Evolutionary conservation across 495 filamentous ascomycete genomes (phyloP).

Genomic region (Hyaloscypha hepaticicola): DNA sequence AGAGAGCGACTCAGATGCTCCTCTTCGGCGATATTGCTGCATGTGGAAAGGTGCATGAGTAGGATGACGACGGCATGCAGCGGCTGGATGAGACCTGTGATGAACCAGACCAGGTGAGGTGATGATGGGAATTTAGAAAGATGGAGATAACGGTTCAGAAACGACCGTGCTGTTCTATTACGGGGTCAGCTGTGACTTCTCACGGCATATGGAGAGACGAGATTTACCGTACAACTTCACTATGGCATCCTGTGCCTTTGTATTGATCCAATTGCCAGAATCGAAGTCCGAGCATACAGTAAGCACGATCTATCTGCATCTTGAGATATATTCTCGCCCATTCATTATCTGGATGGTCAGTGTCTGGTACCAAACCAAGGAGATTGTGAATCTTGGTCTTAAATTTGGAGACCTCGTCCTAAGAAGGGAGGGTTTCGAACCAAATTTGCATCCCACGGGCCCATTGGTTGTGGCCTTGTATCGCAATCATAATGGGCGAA

Average conservation of each 20-base stretch:
- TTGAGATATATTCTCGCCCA: conserved; percentile 12
- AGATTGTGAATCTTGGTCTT: conserved; percentile 1
- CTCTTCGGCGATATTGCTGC: conserved; percentile 4
- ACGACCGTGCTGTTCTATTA: conserved; percentile 7
- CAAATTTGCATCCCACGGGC: conserved; percentile 9
- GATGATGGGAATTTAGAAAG: conserved; percentile 1
- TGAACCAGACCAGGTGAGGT: conserved; percentile 7
- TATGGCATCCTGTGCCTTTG: conserved; percentile 11
- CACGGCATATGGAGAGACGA: neutral
- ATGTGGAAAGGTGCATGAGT: conserved; percentile 10
- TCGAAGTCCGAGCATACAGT: conserved; percentile 15
- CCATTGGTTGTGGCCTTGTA: conserved; percentile 13
- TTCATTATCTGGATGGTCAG: neutral
- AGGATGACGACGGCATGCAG: conserved; percentile 11
- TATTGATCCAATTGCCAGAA: conserved; percentile 17
- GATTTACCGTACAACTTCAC: conserved; percentile 9
- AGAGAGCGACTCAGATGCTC: conserved; percentile 1
- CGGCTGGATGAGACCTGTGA: conserved; percentile 12
- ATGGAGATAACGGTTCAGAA: conserved; percentile 1
- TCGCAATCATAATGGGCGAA: neutral
- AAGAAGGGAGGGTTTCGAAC: conserved; percentile 2
- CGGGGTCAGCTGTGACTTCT: neutral
- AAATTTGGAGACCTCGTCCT: conserved; percentile 5
- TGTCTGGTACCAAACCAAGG: neutral
- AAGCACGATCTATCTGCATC: conserved; percentile 17